Evolutionary conservation across 2,329 filamentous ascomycete species (phyloP).

Genomic region (Penicillium sp.): DNA sequence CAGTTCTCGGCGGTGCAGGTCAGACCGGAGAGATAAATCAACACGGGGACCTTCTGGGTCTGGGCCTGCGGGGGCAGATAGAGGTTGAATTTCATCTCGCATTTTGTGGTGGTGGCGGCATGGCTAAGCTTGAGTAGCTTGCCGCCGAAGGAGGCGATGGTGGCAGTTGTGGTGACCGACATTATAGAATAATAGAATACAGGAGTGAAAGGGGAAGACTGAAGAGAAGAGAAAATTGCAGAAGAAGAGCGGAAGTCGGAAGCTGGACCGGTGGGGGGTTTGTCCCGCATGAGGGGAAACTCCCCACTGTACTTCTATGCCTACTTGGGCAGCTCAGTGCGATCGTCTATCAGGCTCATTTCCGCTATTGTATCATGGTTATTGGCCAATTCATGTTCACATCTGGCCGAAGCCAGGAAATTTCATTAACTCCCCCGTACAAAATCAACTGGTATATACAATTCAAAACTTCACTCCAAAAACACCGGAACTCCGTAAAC

Average conservation of each 20-base stretch:
- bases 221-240: background rate
- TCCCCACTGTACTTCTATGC: conserved; percentile 13
- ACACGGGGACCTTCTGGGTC: conserved; percentile 71
- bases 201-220: background rate
- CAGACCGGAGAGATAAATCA: conserved; percentile 91
- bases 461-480: conserved; percentile 47
- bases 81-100: conserved; percentile 89
- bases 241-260: background rate
- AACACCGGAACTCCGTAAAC: conserved; percentile 96
- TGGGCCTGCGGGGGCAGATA: conserved; percentile 78
- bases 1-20: conserved; percentile 89
- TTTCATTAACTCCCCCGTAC: too few relatives aligned
- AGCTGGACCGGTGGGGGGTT: conserved; percentile 19
- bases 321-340: background rate
- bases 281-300: conserved; percentile 32
- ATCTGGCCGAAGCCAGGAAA: too few relatives aligned
- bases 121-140: conserved; percentile 94
- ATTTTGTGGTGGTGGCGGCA: conserved; percentile 74
- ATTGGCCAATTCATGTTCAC: background rate
- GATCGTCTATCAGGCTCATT: background rate
- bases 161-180: conserved; percentile 86
- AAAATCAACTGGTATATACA: background rate
- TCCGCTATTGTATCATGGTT: background rate
- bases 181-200: conserved; percentile 47
- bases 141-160: conserved; percentile 89